Evolutionary conservation across 208 protist genomes (phyloP).

Genomic region (Crithidia acanthocephali): DNA sequence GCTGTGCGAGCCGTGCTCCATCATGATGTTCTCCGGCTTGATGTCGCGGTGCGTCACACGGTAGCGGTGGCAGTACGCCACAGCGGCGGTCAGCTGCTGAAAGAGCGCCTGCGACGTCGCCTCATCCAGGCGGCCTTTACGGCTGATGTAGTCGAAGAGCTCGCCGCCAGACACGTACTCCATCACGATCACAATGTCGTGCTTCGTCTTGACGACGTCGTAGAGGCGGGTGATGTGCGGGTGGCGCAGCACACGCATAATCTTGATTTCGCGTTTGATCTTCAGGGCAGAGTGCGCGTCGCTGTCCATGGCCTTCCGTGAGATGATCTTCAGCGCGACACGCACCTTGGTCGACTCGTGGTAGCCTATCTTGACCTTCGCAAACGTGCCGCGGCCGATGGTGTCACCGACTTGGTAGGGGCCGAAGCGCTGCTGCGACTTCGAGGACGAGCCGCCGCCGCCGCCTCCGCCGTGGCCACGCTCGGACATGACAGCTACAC

Average conservation of each 20-base stretch:
- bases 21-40: slow-evolving; percentile 97
- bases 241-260: slow-evolving; percentile 97
- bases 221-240: slow-evolving; percentile 98
- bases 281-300: slow-evolving; percentile 88
- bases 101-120: slow-evolving; percentile 92
- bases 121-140: slow-evolving; percentile 93
- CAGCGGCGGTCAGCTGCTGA: slow-evolving; percentile 98
- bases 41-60: slow-evolving; percentile 95
- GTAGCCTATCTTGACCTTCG: slow-evolving; percentile 92
- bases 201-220: slow-evolving; percentile 96
- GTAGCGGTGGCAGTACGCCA: slow-evolving; percentile 98
- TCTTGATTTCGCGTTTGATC: slow-evolving; percentile 96
- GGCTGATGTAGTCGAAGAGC: slow-evolving; percentile 98
- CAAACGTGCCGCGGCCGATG: slow-evolving; percentile 83
- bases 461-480: slow-evolving; percentile 5
- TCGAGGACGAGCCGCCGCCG: slow-evolving; percentile 11
- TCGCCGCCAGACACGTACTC: slow-evolving; percentile 98
- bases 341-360: slow-evolving; percentile 94
- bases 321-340: slow-evolving; percentile 86
- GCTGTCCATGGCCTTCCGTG: slow-evolving; percentile 73
- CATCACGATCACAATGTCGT: slow-evolving; percentile 98
- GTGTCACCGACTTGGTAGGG: slow-evolving; percentile 85
- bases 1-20: slow-evolving; percentile 65
- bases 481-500: slow-evolving; percentile 21
- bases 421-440: slow-evolving; percentile 72